Conservation (phyloP, 1,284 basidiomycete species). For the Inonotus obliquus region DNA sequence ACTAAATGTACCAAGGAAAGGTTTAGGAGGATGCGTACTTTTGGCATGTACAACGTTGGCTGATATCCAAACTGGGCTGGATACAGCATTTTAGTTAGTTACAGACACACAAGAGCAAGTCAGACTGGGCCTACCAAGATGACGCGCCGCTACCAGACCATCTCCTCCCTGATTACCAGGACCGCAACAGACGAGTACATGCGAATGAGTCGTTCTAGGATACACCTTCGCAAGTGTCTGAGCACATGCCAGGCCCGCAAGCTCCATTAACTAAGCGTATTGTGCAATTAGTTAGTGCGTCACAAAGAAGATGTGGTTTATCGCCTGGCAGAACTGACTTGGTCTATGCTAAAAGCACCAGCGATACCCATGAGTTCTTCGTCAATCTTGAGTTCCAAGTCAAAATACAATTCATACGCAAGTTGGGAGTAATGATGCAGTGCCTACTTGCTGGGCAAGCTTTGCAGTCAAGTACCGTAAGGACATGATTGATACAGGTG, state of each 20-base stretch:
- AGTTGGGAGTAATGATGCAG: not conserved
- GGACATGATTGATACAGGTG: conserved; percentile 46
- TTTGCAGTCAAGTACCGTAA: conserved; percentile 74
- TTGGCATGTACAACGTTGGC: conserved; percentile 87
- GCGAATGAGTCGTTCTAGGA: conserved; percentile 55
- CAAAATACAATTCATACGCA: not conserved
- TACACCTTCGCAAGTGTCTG: conserved; percentile 82
- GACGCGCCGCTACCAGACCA: conserved; percentile 93
- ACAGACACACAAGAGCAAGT: not conserved
- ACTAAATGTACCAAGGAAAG: not conserved
- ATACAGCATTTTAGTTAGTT: not conserved
- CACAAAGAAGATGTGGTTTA: not conserved
- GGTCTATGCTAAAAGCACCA: conserved; percentile 89
- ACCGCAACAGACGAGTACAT: conserved; percentile 90
- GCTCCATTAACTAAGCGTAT: conserved; percentile 76
- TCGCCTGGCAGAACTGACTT: conserved; percentile 41
- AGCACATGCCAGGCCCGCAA: conserved; percentile 96
- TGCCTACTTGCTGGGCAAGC: conserved; percentile 72
- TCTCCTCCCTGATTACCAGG: conserved; percentile 98
- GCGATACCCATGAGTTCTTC: conserved; percentile 83
- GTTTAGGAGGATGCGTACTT: conserved; percentile 44
- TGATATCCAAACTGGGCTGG: conserved; percentile 85
- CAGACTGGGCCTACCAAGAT: conserved; percentile 60
- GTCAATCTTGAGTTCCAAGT: conserved; percentile 61
- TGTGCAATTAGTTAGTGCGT: not conserved